Percentiles rank a stretch among this genome's conserved stretches.
Conservation (phyloP, 179 eudicot genomes). For the Carnegiea gigantea region DNA sequence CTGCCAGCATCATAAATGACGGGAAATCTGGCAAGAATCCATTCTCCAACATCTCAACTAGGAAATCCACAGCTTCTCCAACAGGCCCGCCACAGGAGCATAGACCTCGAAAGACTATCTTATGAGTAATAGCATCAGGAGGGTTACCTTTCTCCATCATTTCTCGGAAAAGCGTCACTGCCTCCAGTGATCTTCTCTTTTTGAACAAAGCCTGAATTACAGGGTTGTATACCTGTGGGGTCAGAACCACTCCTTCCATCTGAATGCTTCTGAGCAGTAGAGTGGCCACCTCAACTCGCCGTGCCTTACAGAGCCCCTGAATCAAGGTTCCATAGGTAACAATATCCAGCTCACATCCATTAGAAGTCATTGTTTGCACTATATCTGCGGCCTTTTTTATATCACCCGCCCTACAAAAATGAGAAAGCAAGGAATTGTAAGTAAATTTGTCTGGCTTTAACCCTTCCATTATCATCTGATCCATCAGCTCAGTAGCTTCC, state of each 20-base stretch:
- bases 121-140: slow-evolving; percentile 74
- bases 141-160: slow-evolving; percentile 75
- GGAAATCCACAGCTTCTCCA: slow-evolving; percentile 81
- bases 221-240: slow-evolving; percentile 86
- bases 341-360: slow-evolving; percentile 89
- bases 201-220: slow-evolving; percentile 68
- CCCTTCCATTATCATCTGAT: slow-evolving; percentile 97
- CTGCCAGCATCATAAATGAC: slow-evolving; percentile 81
- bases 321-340: slow-evolving; percentile 89
- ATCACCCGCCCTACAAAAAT: slow-evolving; percentile 77
- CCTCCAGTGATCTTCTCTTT: slow-evolving; percentile 57
- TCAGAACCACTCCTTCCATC: slow-evolving; percentile 73
- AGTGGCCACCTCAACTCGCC: slow-evolving; percentile 71
- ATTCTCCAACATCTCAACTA: slow-evolving; percentile 65
- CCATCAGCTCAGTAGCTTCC: slow-evolving; percentile 82
- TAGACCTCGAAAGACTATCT: slow-evolving; percentile 74
- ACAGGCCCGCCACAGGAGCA: slow-evolving; percentile 91
- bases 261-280: slow-evolving; percentile 75
- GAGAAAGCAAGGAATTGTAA: slow-evolving; percentile 72
- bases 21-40: slow-evolving; percentile 67
- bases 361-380: slow-evolving; percentile 83
- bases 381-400: slow-evolving; percentile 88
- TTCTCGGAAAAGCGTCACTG: slow-evolving; percentile 73
- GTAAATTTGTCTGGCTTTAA: slow-evolving; percentile 88
- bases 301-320: slow-evolving; percentile 83